Evolutionary conservation across 495 filamentous ascomycete species (phyloP).

Genomic region (Talaromyces liani): DNA sequence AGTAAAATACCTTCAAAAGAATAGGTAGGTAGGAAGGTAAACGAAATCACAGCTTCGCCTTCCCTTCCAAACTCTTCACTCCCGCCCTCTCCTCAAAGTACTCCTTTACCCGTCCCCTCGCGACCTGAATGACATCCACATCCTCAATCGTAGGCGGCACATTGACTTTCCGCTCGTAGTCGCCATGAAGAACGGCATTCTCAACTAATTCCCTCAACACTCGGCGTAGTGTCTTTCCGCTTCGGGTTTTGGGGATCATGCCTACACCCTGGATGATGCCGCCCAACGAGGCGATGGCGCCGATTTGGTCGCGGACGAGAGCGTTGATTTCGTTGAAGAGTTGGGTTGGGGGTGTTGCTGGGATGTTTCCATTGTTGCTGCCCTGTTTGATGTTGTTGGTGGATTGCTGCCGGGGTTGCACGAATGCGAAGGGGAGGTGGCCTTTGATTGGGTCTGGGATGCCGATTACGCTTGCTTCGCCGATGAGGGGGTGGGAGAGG

Average conservation of each 20-base stretch:
- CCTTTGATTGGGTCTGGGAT: slow-evolving; percentile 83
- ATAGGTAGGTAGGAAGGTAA: background rate
- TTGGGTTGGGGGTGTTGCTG: slow-evolving; percentile 37
- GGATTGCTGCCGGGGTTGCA: slow-evolving; percentile 48
- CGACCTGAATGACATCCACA: slow-evolving; percentile 47
- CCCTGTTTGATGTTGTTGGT: slow-evolving; percentile 15
- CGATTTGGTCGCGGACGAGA: slow-evolving; percentile 73
- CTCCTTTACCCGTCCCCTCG: slow-evolving; percentile 44
- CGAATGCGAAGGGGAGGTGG: slow-evolving; percentile 84
- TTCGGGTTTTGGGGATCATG: slow-evolving; percentile 90
- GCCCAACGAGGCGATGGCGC: slow-evolving; percentile 75
- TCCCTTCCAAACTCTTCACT: slow-evolving; percentile 26
- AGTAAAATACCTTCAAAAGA: background rate
- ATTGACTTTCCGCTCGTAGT: slow-evolving; percentile 43
- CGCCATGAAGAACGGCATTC: slow-evolving; percentile 41
- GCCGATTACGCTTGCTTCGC: slow-evolving; percentile 76
- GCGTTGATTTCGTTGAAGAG: slow-evolving; percentile 55
- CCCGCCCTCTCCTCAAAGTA: slow-evolving; percentile 45
- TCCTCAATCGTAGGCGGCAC: slow-evolving; percentile 58
- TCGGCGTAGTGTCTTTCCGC: slow-evolving; percentile 77
- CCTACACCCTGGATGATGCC: slow-evolving; percentile 77
- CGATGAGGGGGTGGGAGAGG: slow-evolving; percentile 66
- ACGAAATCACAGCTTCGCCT: slow-evolving; percentile 49
- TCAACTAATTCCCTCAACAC: slow-evolving; percentile 78
- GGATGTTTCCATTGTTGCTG: slow-evolving; percentile 9